Base-by-base conservation (phyloP, 169 alveolate species). In the Plasmodium billcollinsi region DNA sequence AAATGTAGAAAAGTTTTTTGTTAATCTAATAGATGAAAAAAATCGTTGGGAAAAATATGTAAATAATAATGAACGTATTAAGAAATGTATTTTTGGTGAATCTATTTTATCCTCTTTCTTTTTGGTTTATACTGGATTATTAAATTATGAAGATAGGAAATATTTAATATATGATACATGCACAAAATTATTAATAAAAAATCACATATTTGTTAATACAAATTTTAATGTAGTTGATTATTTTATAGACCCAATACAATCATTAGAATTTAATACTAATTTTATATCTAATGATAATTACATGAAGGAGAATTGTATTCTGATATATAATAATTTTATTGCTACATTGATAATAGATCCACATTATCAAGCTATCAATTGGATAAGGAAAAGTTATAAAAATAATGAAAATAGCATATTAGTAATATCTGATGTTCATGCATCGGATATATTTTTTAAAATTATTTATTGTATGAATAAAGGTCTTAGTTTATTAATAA, bases 41-140 rank as follows among this genome's bases (percentile, higher is more conserved):
- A 86, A 86, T 54, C 26, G 92, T 62, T 86, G 92, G 92, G 88
- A 86, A 86, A 86, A 86, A 61, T 86, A 86, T 65, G 71, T 86
- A 29, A 86, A 86, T 20, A 88, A 86, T 86, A 86, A 70, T 86
- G 92, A 86, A 59, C 92, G 88, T 5, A 54, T 86, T 11, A 86
- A 73, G 54, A 86, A 86, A 39, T 59, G 86, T 39, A 73, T 86
- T 39, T 86, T 52, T 62, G 92, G 92, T 1, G 92, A 86, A 52
- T 86, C 92, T 45, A 86, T 86, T 15, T 54, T 86, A 52, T 70
- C 85, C 65, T 56, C 92, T 2, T 86, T 86, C 65, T 86, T 86
- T 71, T 65, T 86, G 15, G 92, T 86, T 5, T 86, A 86, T 56
- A 86, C 92, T 14, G 92, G 92, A 20, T 86, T 86, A 67, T 73